Base-by-base conservation (phyloP, 1,139 yeast species). In the Suhomyces ambrosiae region DNA sequence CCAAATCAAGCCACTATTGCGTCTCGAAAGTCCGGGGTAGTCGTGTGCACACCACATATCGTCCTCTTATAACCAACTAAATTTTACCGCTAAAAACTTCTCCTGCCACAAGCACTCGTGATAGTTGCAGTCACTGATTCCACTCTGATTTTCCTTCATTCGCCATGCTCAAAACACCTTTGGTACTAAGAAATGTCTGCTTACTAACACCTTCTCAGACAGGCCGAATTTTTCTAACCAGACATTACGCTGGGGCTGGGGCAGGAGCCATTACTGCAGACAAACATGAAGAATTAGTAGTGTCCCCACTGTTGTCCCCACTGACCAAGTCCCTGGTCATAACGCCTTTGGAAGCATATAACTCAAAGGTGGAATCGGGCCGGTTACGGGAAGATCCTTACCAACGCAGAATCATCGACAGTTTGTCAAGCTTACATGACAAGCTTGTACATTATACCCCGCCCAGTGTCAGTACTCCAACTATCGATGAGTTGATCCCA, bases 321-420 rank as follows among this genome's bases (percentile, higher is more conserved):
- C 3, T 4, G 9, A 15, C 27, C 15, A 4, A 14, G 9, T 10
- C n/a, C 7, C 8, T 11, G 26, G 32, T n/a, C 17, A 11, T 17
- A 12, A 27, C 38, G 5, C 94, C 94, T 0, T 50, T 85, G 5
- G 69, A 77, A 47, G 81, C 80, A 47, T 86, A 86, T 54, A 78
- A 84, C 46, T 47, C 64, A 37, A 63, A 78, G 33, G 86, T 85
- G 7, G 57, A 65, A 12, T 44, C 63, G 12, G 80, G 82, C 1
- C 67, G 63, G 41, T 67, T 86, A 33, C 65, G 76, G 39, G 82
- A 79, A 47, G 95, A 86, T 54, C 78, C 76, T 21, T 79, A 80
- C 56, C 95, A 86, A 58, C 61, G 83, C 30, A 76, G 77, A 26
- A 82, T 84, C 40, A 73, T 86, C 30, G 54, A 74, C 22, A 75